Conservation (phyloP, 257 asterid genomes). For the Asclepias syriaca region DNA sequence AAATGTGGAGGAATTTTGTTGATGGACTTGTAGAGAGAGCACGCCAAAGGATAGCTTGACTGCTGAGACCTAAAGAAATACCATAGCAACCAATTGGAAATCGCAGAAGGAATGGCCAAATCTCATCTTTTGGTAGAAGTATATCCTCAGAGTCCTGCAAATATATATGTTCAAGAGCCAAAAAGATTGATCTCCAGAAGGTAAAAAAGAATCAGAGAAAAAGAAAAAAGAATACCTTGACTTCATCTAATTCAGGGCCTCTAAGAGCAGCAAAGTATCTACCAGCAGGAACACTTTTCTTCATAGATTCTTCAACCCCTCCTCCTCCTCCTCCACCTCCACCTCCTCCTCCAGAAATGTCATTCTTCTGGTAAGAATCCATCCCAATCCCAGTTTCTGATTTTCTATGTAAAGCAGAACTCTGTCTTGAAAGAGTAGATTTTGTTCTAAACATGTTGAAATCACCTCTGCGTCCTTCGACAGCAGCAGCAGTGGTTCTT, state of each 20-base stretch:
- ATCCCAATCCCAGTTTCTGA: slow-evolving; percentile 48
- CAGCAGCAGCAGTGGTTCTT: slow-evolving; percentile 18
- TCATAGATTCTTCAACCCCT: slow-evolving; percentile 28
- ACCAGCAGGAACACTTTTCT: slow-evolving; percentile 87
- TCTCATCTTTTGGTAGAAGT: slow-evolving; percentile 75
- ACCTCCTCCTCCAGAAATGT: slow-evolving; percentile 20
- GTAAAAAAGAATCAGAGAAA: not conserved
- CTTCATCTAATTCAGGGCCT: slow-evolving; percentile 91
- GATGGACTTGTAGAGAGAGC: slow-evolving; percentile 57
- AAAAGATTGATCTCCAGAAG: not conserved
- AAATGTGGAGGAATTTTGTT: slow-evolving; percentile 61
- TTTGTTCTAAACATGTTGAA: slow-evolving; percentile 62
- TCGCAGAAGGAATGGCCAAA: slow-evolving; percentile 91
- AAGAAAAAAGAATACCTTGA: slow-evolving; percentile 50
- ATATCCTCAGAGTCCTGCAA: slow-evolving; percentile 83
- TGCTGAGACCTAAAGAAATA: slow-evolving; percentile 83
- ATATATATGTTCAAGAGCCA: not conserved
- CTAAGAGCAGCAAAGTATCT: slow-evolving; percentile 93
- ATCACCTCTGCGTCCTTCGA: slow-evolving; percentile 52
- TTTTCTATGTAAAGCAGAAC: slow-evolving; percentile 44
- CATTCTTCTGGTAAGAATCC: slow-evolving; percentile 26
- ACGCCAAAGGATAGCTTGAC: slow-evolving; percentile 85
- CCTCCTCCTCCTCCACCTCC: slow-evolving; percentile 22
- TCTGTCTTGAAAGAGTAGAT: slow-evolving; percentile 54
- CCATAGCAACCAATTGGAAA: slow-evolving; percentile 95